Conservation (phyloP, 805 yeast genomes). For the Candida dajiaensis region DNA sequence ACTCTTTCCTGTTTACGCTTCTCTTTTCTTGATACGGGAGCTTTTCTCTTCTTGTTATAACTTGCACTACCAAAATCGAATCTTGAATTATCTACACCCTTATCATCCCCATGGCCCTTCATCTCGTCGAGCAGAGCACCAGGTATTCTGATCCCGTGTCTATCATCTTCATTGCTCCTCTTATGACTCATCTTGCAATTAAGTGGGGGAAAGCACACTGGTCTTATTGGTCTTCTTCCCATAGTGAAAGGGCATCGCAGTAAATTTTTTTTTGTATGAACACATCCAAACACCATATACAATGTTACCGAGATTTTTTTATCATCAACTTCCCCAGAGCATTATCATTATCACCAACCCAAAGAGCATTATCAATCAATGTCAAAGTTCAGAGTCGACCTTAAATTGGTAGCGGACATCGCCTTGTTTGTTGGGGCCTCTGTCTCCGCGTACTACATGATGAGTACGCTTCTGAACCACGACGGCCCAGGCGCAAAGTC, state of each 20-base stretch:
- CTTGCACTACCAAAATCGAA: conserved; percentile 20
- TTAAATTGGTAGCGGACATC: conserved; percentile 38
- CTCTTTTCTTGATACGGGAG: conserved; percentile 34
- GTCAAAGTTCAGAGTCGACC: conserved; percentile 30
- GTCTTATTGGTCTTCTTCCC: not conserved
- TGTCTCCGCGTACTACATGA: conserved; percentile 60
- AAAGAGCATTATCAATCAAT: conserved; percentile 7
- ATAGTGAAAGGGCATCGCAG: conserved; percentile 7
- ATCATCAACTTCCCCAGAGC: not conserved
- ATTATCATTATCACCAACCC: not conserved
- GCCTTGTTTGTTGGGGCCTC: conserved; percentile 57
- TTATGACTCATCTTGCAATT: conserved; percentile 7
- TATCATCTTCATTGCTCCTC: conserved; percentile 10
- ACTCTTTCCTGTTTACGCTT: conserved; percentile 35
- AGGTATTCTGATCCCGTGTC: conserved; percentile 50
- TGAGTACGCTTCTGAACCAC: conserved; percentile 38
- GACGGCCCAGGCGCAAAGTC: conserved; percentile 43
- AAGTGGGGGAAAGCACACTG: not conserved
- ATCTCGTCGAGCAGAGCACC: conserved; percentile 49
- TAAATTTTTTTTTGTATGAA: not conserved
- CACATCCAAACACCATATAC: not conserved
- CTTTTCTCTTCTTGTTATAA: conserved; percentile 30
- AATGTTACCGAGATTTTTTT: conserved; percentile 1
- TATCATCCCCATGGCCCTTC: conserved; percentile 21
- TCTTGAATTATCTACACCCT: conserved; percentile 36